A percentile compares a stretch with the other conserved stretches of the same genome.
These are phyloP conservation scores for Boechera retrofracta DNA, from an alignment of 345 rosid genomes.

Conservation along the genomic window DNA sequence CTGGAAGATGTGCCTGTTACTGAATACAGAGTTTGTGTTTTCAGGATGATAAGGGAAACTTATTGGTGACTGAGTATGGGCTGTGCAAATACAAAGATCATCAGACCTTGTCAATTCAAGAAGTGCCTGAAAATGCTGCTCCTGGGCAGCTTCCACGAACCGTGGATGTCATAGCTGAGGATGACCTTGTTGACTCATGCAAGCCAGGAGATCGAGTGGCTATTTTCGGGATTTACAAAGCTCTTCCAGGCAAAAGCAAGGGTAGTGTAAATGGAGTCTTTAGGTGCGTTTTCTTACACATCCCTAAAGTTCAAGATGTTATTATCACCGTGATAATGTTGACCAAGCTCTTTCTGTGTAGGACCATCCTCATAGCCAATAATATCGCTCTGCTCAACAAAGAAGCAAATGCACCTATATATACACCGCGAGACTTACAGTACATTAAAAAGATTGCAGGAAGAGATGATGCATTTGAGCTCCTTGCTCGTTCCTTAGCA, in stretches of 20 bases:
- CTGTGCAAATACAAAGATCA: constrained; percentile 95
- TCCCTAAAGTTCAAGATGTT: background rate
- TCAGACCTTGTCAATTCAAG: constrained; percentile 97
- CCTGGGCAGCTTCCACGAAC: constrained; percentile 99
- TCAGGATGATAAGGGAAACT: constrained; percentile 90
- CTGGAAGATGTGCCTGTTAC: constrained; percentile 26
- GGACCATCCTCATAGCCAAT: constrained; percentile 93
- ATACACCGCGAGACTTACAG: constrained; percentile 76
- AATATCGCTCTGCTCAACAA: constrained; percentile 89
- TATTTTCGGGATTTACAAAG: constrained; percentile 89
- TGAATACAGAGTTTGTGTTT: constrained; percentile 25
- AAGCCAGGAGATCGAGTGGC: constrained; percentile 99
- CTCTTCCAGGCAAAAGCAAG: constrained; percentile 93
- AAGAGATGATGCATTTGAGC: constrained; percentile 86
- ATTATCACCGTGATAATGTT: constrained; percentile 19
- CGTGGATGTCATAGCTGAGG: constrained; percentile 94
- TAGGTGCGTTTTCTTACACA: constrained; percentile 54
- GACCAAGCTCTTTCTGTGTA: constrained; percentile 46
- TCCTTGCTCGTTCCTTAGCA: constrained; percentile 89
- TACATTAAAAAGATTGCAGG: constrained; percentile 86
- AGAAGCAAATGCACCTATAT: constrained; percentile 95
- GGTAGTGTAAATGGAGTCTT: constrained; percentile 98
- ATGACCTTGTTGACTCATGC: constrained; percentile 94
- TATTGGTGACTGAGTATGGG: constrained; percentile 96
- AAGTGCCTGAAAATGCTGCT: constrained; percentile 98